These are phyloP conservation scores for Saccharum hybrid DNA, from an alignment of 202 grass and related monocot species.

Conservation along the genomic window DNA sequence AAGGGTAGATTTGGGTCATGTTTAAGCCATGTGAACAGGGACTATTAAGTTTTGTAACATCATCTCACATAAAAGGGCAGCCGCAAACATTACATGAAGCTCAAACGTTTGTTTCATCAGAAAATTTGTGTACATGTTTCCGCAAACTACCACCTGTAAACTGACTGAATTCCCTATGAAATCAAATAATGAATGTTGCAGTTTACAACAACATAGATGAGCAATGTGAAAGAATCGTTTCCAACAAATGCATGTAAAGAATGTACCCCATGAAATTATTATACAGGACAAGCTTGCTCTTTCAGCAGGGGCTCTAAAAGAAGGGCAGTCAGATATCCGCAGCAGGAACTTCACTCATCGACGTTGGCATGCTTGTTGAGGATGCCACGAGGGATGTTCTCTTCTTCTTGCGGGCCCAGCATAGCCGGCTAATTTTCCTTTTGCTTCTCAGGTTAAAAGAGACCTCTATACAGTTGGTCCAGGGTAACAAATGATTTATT, in stretches of 20 bases:
- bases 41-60: not conserved
- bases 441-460: conserved; percentile 69
- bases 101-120: not conserved
- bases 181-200: conserved; percentile 43
- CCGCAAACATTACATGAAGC: not conserved
- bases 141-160: conserved; percentile 10
- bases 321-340: conserved; percentile 12
- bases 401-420: conserved; percentile 63
- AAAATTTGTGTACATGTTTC: not conserved
- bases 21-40: not conserved
- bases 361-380: conserved; percentile 16
- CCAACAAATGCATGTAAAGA: conserved; percentile 41
- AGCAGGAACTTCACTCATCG: conserved; percentile 30
- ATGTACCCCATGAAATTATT: conserved; percentile 39
- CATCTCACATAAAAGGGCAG: not conserved
- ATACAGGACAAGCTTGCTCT: conserved; percentile 27
- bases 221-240: conserved; percentile 53
- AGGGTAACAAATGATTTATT: conserved; percentile 51
- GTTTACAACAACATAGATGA: conserved; percentile 39
- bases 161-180: conserved; percentile 12
- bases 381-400: conserved; percentile 44
- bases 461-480: conserved; percentile 62
- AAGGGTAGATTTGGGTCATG: not conserved
- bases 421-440: conserved; percentile 55
- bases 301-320: not conserved